Evolutionary conservation across 805 yeast species (phyloP).

Genomic region (Schwanniomyces yamadae): DNA sequence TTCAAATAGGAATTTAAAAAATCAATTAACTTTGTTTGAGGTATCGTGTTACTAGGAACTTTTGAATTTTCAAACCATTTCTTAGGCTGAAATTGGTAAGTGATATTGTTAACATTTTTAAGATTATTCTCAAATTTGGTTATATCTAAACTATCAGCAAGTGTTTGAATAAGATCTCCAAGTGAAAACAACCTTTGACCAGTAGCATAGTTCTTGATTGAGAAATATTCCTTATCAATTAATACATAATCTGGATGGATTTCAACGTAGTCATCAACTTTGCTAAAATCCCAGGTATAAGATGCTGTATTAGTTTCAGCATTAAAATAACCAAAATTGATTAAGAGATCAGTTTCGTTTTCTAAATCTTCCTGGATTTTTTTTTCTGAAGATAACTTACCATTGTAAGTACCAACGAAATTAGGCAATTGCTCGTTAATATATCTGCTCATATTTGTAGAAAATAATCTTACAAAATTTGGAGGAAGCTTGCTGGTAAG

Average conservation of each 20-base stretch:
- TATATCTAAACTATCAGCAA: constrained; percentile 22
- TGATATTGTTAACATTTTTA: constrained; percentile 14
- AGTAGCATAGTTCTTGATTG: constrained; percentile 16
- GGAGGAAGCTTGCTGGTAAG: constrained; percentile 47
- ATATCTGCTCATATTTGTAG: constrained; percentile 68
- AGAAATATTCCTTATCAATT: constrained; percentile 30
- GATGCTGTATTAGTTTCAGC: constrained; percentile 31
- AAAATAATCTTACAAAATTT: constrained; percentile 45
- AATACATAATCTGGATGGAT: constrained; percentile 42
- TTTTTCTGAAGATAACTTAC: constrained; percentile 43
- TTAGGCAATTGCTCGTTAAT: constrained; percentile 66
- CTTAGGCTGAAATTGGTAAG: constrained; percentile 13
- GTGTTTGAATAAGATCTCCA: constrained; percentile 31
- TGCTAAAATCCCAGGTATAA: constrained; percentile 18
- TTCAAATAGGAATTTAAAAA: constrained; percentile 38
- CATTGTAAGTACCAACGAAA: constrained; percentile 74
- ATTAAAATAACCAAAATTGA: constrained; percentile 65
- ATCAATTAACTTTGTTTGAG: constrained; percentile 35
- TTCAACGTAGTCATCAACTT: constrained; percentile 29
- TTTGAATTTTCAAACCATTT: constrained; percentile 7
- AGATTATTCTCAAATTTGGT: constrained; percentile 8
- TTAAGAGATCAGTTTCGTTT: constrained; percentile 60
- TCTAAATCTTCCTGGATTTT: constrained; percentile 22
- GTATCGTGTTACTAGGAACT: constrained; percentile 1
- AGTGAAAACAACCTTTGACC: constrained; percentile 28